Conservation (phyloP, 1,284 basidiomycete genomes). For the Phaffia rhodozyma region DNA sequence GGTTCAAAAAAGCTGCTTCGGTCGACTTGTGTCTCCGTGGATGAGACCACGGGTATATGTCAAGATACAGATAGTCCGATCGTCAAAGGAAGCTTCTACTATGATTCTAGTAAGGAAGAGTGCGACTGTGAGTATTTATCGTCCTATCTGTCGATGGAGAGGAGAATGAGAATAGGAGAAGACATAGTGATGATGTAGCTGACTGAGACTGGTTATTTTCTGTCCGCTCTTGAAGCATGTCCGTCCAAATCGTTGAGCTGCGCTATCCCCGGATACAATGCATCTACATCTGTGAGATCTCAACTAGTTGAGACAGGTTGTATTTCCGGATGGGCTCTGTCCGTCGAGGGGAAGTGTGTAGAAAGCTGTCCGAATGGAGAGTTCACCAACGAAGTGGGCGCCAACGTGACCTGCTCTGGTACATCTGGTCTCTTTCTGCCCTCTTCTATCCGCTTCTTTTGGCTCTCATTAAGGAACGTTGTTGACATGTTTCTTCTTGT, state of each 20-base stretch:
- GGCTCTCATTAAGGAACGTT: not conserved
- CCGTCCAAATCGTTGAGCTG: constrained; percentile 34
- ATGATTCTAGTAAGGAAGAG: constrained; percentile 29
- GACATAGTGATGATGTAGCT: not conserved
- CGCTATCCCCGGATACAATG: constrained; percentile 30
- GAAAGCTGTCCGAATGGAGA: constrained; percentile 29
- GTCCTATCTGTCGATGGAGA: not conserved
- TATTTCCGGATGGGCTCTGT: constrained; percentile 35
- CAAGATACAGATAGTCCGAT: constrained; percentile 20
- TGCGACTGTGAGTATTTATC: constrained; percentile 34
- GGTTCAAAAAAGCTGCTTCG: constrained; percentile 23
- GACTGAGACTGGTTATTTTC: not conserved
- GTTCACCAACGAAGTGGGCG: constrained; percentile 24
- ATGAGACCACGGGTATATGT: constrained; percentile 30
- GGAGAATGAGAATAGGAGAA: no score
- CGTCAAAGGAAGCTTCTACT: constrained; percentile 29
- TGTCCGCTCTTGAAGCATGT: constrained; percentile 26
- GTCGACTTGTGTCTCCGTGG: constrained; percentile 33
- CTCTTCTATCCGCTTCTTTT: not conserved
- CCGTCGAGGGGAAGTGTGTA: constrained; percentile 29
- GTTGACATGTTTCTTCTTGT: no score
- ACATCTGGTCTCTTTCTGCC: constrained; percentile 14
- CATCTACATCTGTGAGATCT: constrained; percentile 22
- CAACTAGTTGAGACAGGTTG: constrained; percentile 32
- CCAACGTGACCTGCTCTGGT: constrained; percentile 34